These are phyloP conservation scores for Gossypium davidsonii DNA, from an alignment of 441 rosid species.

Conservation along the genomic window DNA sequence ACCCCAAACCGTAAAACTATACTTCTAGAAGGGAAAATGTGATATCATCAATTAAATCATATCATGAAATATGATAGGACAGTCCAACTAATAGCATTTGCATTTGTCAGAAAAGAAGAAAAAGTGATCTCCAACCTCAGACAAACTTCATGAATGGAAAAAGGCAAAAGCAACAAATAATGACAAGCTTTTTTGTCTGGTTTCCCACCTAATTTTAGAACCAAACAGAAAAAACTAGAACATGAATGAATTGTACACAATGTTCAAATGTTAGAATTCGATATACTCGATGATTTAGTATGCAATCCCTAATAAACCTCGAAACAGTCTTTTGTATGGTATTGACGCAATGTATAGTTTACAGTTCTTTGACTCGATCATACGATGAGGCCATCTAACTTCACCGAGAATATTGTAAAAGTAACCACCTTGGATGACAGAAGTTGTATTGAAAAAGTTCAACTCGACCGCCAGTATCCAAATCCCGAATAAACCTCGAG, in stretches of 20 bases:
- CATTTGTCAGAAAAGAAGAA: background rate
- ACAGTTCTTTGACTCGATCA: no score
- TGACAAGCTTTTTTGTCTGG: background rate
- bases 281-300: no score
- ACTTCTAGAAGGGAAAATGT: background rate
- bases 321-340: background rate
- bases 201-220: constrained; percentile 5
- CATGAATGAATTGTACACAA: background rate
- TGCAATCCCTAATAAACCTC: background rate
- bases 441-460: background rate
- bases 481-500: background rate
- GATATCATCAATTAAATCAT: no score
- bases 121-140: background rate
- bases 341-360: no score
- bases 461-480: background rate
- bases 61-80: background rate
- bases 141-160: background rate
- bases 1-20: background rate
- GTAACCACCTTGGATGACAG: constrained; percentile 3
- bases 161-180: background rate
- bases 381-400: no score
- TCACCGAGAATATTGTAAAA: no score
- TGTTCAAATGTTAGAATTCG: background rate
- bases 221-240: background rate
- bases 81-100: constrained; percentile 4